Evolutionary conservation across 108 stramenopile genomes (phyloP), one percentile per base, ranked within the genome.

Genomic region (Skeletonema costatum): DNA sequence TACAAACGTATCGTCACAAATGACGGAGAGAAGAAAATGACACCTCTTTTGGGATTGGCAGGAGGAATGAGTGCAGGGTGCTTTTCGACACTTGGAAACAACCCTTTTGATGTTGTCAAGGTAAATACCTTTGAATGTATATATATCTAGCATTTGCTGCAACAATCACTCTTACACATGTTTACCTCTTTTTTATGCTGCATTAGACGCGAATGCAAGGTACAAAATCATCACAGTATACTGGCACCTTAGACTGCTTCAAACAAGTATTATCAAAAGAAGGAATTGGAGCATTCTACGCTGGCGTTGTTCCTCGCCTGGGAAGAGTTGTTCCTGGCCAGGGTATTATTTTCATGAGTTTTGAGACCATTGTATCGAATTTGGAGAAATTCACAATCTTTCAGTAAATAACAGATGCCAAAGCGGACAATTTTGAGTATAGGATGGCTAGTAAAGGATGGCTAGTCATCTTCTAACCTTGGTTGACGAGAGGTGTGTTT

Each of bases 101-200:
- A 97, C 76, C 96, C 98, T 6, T 97, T 97, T 74, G 99, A 99
- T 82, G 97, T 99, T 41, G 97, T 99, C 46, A 99, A 99, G 86
- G 81, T 85, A 41, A 66, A 60, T 50, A 46, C 3, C 11, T 2
- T 30, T 35, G 68, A 68, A 29, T 68, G 19, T 53, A 32, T 31
- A 29, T 25, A 1, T 9, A 25, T 60, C 36, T 59, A 33, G 9
- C 62, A 19, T 62, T 66, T 41, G 10, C 30, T 33, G 32, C 33
- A 33, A 21, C 10, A 25, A 5, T 21, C 21, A 56, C 53, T 56
- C 25, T 56, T 46, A 46, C 44, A 46, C 53, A 53, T 53, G 38
- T 8, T 39, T 10, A 56, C 53, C 19, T 29, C 19, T n/a, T 56
- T 56, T 2, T 25, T 9, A 8, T 56, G 44, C 16, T 56, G 19